Evolutionary conservation across 2,329 filamentous ascomycete species (phyloP), one percentile per base, ranked within the genome.

Genomic region (Colletotrichum spinosum): DNA sequence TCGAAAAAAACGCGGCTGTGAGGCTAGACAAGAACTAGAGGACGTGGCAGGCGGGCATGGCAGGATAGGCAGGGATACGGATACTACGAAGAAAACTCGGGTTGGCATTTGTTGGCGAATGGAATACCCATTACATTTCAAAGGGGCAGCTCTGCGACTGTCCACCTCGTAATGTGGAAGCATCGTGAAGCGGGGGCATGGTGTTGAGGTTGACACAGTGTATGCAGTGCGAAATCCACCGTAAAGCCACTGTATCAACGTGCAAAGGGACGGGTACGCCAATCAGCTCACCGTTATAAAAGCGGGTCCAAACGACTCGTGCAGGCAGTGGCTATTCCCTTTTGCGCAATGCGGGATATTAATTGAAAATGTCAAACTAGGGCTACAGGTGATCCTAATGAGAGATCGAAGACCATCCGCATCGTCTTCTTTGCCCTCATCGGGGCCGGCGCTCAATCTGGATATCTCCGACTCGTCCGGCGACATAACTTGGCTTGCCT

Each of bases 1-100:
- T 99, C 71, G 91, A 97, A 83, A 89, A 86, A 71, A 97, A 97
- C 79, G 90, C 95, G 10, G 96, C 95, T 17, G 94, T 98, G 67
- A 87, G 95, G 78, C 83, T 98, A 76, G 92, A 97, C 72, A 95
- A 94, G 83, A 87, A 93, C 72, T 95, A 88, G 74, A 57, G 6
- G 5, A 17, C 13, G 13, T n/a, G 13, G 15, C n/a, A 42, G 33
- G 25, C 35, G 33, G 35, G 58, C 41, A 56, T 53, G 50, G 55
- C 45, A 45, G 34, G 25, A 54, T 15, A 54, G 54, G 54, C 49
- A 39, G 60, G 45, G 60, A 55, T 17, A 67, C 39, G 64, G 60
- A 41, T 65, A 50, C 65, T 44, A 67, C 45, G 60, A 67, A 45
- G 65, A 55, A 50, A 60, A 42, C 63, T 63, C 54, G 59, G 59